Conservation (phyloP, 306 rosid species). For the Sophora flavescens region DNA sequence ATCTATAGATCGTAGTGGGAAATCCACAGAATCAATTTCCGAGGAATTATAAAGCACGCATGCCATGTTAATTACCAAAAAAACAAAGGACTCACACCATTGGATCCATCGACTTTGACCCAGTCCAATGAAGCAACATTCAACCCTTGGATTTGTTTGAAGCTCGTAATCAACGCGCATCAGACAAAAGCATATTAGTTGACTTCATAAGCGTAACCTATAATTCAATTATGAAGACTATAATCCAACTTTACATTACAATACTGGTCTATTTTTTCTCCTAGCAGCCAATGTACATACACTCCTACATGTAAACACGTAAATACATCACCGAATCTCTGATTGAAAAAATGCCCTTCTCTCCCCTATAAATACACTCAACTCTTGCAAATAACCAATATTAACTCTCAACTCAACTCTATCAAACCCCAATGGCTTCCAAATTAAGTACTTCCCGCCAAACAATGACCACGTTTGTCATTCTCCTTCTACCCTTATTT, state of each 20-base stretch:
- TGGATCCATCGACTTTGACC: neutral
- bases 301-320: neutral
- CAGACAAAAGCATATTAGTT: neutral
- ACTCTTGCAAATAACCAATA: neutral
- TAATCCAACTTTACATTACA: neutral
- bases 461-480: constrained; percentile 33
- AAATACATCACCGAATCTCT: neutral
- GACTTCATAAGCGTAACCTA: neutral
- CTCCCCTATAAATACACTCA: constrained; percentile 29
- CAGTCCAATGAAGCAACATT: neutral
- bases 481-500: constrained; percentile 26
- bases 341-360: neutral
- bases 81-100: neutral
- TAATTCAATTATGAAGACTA: neutral
- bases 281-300: neutral
- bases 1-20: neutral
- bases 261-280: neutral
- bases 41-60: neutral
- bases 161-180: neutral
- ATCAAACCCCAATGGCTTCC: constrained; percentile 39
- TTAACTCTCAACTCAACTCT: neutral
- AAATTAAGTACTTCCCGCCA: constrained; percentile 23
- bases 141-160: neutral
- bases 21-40: neutral
- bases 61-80: neutral